Base-by-base conservation (phyloP, 768 basidiomycete genomes). In the Lentinula boryana region DNA sequence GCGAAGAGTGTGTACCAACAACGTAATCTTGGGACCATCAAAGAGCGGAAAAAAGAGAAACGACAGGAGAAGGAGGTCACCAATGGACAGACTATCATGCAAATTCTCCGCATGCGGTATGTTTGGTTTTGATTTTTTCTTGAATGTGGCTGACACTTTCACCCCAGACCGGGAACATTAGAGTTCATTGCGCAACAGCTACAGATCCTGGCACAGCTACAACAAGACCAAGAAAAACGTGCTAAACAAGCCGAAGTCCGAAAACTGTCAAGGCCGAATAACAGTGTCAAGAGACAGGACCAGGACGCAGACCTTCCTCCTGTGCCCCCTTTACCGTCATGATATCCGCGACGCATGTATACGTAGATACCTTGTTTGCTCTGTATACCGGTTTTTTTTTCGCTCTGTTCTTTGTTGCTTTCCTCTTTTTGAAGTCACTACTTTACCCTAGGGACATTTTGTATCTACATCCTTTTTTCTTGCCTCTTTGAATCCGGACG, bases 1-100 rank as follows among this genome's bases (percentile, higher is more conserved):
- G 89, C 87, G 2, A 98, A 98, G 82, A 93, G 92, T 62, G 91
- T 99, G 18, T 91, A 93, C 64, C 79, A 86, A 12, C 95, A 96
- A 68, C 86, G 94, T 53, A 99, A 98, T 71, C 83, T 98, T 5
- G 96, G 96, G 10, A 99, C 97, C 6, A 98, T 99, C 71, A 88
- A 88, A 72, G 86, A 95, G 67, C 84, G 93, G 64, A 98, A 98
- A 81, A 86, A 86, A 72, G 93, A 96, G 77, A 95, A 95, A 80
- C 83, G 86, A 69, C 80, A 92, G 66, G 84, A 92, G 72, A 86
- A 88, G 62, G 87, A 90, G 60, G 80, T 82, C 3, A 83, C 85
- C 12, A 86, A 86, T 60, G 93, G 91, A 56, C 94, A 98, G 75
- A 93, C 89, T 40, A 97, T 98, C 61, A 84, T 99, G 79, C 80